Evolutionary conservation across 768 basidiomycete species (phyloP), one percentile per base, ranked within the genome.

Genomic region (Amanita thiersii): DNA sequence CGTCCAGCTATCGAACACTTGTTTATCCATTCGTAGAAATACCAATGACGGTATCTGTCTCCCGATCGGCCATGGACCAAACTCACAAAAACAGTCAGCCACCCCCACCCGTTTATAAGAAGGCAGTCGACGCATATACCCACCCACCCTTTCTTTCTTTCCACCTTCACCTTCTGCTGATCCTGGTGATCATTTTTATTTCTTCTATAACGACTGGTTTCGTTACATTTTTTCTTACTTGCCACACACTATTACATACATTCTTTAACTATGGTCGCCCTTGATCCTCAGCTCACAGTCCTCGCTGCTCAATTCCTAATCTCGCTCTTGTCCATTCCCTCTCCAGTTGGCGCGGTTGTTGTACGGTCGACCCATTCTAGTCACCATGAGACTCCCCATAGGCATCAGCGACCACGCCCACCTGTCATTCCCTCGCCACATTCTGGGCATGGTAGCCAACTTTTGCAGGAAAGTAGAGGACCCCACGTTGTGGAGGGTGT

Each of bases 31-130:
- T n/a, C n/a, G n/a, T n/a, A n/a, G n/a, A n/a, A n/a, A 24, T 17
- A 20, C 5, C 11, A 9, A 20, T 36, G 41, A 43, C 33, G 41
- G 33, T 26, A 36, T 29, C 34, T 30, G n/a, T 5, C 9, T 29
- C 14, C 30, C 42, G 42, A 43, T 43, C 42, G 35, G 37, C 35
- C 11, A 26, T 19, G 25, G 34, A 19, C 35, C 42, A 43, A 43
- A 43, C 26, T 20, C 34, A 32, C 25, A 33, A 43, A 20, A 43
- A 43, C 42, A 43, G 42, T 43, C 42, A 29, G 42, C 34, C 42
- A 37, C 37, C n/a, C n/a, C n/a, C n/a, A n/a, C 6, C 23, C 26
- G 15, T 12, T 17, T 43, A 43, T 26, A 43, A 43, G 42, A 37
- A 29, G 26, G n/a, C 33, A 3, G 17, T 14, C 35, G 14, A 10